Evolutionary conservation across 768 basidiomycete species (phyloP).

Genomic region (Panus rudis): DNA sequence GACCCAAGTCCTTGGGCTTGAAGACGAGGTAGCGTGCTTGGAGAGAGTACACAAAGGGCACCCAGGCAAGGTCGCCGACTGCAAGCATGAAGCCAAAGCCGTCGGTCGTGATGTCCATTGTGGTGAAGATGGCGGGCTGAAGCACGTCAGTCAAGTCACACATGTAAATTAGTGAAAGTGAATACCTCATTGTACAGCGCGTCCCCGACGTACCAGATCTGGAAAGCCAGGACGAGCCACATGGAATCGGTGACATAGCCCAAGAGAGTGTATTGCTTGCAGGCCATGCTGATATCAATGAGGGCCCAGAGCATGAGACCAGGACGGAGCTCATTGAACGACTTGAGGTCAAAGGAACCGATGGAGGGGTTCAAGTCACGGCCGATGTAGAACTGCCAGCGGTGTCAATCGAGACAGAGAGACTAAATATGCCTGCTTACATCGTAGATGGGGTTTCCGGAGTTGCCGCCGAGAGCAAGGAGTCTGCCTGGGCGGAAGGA

Average conservation of each 20-base stretch:
- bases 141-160: neutral
- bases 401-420: neutral
- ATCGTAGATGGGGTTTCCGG: slow-evolving; percentile 82
- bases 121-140: slow-evolving; percentile 83
- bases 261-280: slow-evolving; percentile 85
- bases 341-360: slow-evolving; percentile 69
- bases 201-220: slow-evolving; percentile 82
- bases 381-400: slow-evolving; percentile 80
- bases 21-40: slow-evolving; percentile 96
- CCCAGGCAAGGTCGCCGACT: slow-evolving; percentile 87
- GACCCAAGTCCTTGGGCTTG: slow-evolving; percentile 72
- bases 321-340: slow-evolving; percentile 77
- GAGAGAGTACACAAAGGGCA: slow-evolving; percentile 89
- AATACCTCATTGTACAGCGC: slow-evolving; percentile 84
- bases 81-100: slow-evolving; percentile 99
- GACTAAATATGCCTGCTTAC: slow-evolving; percentile 39
- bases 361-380: slow-evolving; percentile 88
- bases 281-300: slow-evolving; percentile 84
- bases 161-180: neutral
- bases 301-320: slow-evolving; percentile 91
- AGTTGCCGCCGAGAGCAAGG: slow-evolving; percentile 90
- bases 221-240: slow-evolving; percentile 83
- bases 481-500: slow-evolving; percentile 68
- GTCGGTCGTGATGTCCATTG: slow-evolving; percentile 97
- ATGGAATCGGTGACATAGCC: slow-evolving; percentile 79